A percentile compares a stretch with the other conserved stretches of the same genome.
Evolutionary conservation across 257 asterid species (phyloP).

Genomic region (Gentiana macrophylla): DNA sequence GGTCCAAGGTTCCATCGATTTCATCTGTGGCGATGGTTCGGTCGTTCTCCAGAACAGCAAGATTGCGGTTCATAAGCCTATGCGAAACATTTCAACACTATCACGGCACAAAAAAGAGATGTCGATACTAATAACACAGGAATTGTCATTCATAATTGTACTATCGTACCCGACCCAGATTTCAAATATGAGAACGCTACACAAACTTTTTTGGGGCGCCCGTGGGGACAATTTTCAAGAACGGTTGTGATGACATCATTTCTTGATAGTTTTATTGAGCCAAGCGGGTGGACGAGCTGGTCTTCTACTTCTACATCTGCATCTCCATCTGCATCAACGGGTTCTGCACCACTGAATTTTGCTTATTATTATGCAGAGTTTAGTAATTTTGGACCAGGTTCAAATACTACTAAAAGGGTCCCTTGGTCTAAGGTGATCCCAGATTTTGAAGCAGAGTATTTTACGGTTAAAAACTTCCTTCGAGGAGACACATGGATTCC

Average conservation of each 20-base stretch:
- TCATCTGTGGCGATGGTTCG: constrained; percentile 5
- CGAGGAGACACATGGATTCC: constrained; percentile 12
- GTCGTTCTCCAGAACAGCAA: constrained; percentile 7
- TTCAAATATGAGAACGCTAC: not conserved
- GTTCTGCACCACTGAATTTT: too few relatives aligned
- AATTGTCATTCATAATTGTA: constrained; percentile 3
- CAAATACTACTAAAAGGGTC: not conserved
- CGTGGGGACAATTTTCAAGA: constrained; percentile 4
- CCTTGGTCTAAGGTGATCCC: constrained; percentile 1
- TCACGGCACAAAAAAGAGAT: constrained; percentile 11
- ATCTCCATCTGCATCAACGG: too few relatives aligned
- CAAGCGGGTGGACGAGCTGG: not conserved
- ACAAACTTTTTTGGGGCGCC: constrained; percentile 8
- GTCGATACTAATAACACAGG: not conserved
- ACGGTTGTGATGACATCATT: not conserved
- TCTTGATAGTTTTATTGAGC: not conserved
- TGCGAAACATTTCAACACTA: not conserved
- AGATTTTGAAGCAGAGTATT: not conserved
- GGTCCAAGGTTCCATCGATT: constrained; percentile 11
- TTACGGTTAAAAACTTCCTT: constrained; percentile 6
- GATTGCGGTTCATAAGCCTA: not conserved
- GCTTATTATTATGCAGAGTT: constrained; percentile 2
- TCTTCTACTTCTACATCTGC: not conserved
- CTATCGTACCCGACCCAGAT: not conserved
- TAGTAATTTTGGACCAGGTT: not conserved